A percentile compares a stretch with the other conserved stretches of the same genome.
phyloP scores from a whole-genome alignment of 805 yeast species.

The Kregervanrija delftensis region DNA sequence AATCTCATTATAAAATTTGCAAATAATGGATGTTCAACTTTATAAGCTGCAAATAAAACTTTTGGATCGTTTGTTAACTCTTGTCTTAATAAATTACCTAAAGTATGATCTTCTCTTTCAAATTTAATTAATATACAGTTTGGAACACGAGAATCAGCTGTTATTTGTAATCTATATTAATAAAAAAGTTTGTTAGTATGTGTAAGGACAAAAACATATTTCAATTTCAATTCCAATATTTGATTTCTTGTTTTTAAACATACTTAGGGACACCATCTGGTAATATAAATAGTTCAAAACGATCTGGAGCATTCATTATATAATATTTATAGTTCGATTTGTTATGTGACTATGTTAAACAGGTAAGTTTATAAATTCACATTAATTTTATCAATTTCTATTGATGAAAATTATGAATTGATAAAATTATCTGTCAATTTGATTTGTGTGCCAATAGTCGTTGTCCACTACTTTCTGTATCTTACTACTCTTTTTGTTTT shows the following conservation, averaged over 20 bases:
- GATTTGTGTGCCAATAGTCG: no score
- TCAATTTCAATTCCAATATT: no score
- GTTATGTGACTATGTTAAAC: not conserved
- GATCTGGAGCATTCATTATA: constrained; percentile 95
- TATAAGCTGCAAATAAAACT: constrained; percentile 96
- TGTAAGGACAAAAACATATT: not conserved
- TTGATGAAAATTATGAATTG: no score
- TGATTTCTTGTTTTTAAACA: constrained; percentile 22
- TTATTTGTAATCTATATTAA: constrained; percentile 55
- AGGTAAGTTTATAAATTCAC: no score
- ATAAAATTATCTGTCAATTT: no score
- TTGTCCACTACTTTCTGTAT: not conserved
- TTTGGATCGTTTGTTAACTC: constrained; percentile 80
- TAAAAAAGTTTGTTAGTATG: constrained; percentile 2
- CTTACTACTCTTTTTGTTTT: not conserved
- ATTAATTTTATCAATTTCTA: no score
- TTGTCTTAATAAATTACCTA: constrained; percentile 83
- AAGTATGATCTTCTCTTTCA: constrained; percentile 96
- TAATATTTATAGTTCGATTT: not conserved
- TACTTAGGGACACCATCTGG: constrained; percentile 98
- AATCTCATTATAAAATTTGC: constrained; percentile 92
- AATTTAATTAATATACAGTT: constrained; percentile 89
- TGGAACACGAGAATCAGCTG: constrained; percentile 92
- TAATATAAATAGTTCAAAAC: constrained; percentile 90
- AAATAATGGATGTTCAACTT: constrained; percentile 95